A percentile compares a stretch with the other conserved stretches of the same genome.
These are phyloP conservation scores for Phoma sp. DNA, from an alignment of 2,329 filamentous ascomycete genomes.

Conservation along the genomic window DNA sequence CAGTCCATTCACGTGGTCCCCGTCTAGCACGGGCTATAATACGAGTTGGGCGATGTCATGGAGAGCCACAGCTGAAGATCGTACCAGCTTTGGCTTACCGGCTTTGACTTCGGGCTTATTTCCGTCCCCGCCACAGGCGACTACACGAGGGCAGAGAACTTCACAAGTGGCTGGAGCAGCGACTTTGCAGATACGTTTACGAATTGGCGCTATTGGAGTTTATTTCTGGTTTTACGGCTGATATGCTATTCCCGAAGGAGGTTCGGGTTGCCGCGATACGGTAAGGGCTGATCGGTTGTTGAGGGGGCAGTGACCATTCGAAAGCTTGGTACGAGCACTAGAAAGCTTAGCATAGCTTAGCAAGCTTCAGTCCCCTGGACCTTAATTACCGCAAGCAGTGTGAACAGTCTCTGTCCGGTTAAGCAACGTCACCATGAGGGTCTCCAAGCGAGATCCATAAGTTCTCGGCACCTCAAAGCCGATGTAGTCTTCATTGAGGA, in stretches of 20 bases:
- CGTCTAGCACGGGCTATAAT: not conserved
- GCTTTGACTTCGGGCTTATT: not conserved
- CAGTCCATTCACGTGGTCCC: not conserved
- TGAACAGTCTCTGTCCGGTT: not conserved
- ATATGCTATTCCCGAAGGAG: not conserved
- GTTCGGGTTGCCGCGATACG: not conserved
- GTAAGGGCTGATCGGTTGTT: not conserved
- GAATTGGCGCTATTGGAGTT: not conserved
- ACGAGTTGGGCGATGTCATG: not conserved
- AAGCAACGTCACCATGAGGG: not conserved
- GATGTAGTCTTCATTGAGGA: too few species aligned
- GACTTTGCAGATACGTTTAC: not conserved
- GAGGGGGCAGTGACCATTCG: not conserved
- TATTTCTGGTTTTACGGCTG: not conserved
- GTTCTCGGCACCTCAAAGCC: too few species aligned
- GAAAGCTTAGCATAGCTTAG: not conserved
- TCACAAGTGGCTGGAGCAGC: not conserved
- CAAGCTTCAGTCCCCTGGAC: not conserved
- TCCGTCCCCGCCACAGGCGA: not conserved
- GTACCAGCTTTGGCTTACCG: not conserved
- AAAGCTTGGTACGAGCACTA: not conserved
- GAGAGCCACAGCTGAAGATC: not conserved
- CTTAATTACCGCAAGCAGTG: not conserved
- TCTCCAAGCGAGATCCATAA: too few species aligned
- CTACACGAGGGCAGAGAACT: not conserved